Base-by-base conservation (phyloP, 2,329 filamentous ascomycete species). In the Fusarium sp. region DNA sequence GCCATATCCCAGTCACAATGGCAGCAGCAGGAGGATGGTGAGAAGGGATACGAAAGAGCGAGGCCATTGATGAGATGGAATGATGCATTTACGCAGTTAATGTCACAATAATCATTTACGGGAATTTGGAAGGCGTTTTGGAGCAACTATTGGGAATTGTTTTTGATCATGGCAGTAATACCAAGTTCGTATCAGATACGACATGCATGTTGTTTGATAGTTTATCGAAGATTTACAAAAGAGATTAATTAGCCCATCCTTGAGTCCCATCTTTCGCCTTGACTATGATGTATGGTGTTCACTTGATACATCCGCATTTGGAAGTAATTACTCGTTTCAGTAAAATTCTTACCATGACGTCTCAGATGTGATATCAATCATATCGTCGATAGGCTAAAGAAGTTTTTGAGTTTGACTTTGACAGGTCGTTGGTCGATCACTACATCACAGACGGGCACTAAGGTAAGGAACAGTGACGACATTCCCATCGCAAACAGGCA, bases 1-100 rank as follows among this genome's bases (percentile, higher is more conserved):
- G 72, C 44, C 76, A 78, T 55, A 75, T 79, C 53, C 75, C 79
- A 45, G 75, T 79, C 29, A 76, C 78, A 53, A 74, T 75, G 49
- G 63, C 74, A 10, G 69, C 73, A 32, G 67, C 72, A 22, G 71
- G 77, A 64, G 77, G 69, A 51, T 80, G 78, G 78, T 80, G 67
- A 72, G 30, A 4, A 22, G 44, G 30, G 5, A 62, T n/a, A 43
- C 16, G 30, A 48, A 61, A 40, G 16, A 41, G 29, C n/a, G 49
- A 67, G 34, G 47, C 24, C 18, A 68, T 53, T 55, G 38, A 48
- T 43, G 29, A 62, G 54, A 48, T 52, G 45, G 45, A 53, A 46
- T 63, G 57, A 67, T 70, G 67, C 62, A 71, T 70, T 71, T 62
- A 71, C 58, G 64, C 34, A 54, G 43, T 32, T 27, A 58, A 70